phyloP scores from a whole-genome alignment of 2,329 filamentous ascomycete species.

The Pochonia chlamydosporia region DNA sequence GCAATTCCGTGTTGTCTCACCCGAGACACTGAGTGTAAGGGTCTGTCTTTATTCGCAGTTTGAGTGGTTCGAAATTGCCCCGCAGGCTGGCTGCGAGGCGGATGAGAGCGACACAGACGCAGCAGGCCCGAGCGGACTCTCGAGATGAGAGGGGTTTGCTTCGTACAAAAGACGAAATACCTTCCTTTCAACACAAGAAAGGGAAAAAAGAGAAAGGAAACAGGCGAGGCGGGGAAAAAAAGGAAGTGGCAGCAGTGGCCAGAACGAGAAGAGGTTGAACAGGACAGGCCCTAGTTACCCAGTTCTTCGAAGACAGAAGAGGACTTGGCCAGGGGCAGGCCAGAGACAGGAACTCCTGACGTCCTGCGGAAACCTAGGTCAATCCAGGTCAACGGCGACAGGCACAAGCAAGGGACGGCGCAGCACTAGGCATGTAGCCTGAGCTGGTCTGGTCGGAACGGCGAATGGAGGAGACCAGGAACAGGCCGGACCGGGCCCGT shows the following conservation, averaged over 20 bases:
- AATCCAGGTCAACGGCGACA: too few relatives aligned
- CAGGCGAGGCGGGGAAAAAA: neutral
- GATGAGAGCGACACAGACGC: neutral
- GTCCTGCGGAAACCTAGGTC: too few relatives aligned
- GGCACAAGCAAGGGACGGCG: too few relatives aligned
- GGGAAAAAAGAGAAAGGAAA: neutral
- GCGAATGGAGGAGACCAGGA: too few relatives aligned
- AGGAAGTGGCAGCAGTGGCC: neutral
- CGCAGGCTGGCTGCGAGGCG: slow-evolving; percentile 5
- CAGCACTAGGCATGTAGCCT: too few relatives aligned
- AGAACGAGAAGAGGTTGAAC: neutral
- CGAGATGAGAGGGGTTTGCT: neutral
- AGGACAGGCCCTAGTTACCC: neutral
- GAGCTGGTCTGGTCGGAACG: too few relatives aligned
- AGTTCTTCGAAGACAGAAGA: too few relatives aligned
- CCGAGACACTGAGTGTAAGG: slow-evolving; percentile 8
- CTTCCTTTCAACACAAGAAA: neutral
- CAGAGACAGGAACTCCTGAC: too few relatives aligned
- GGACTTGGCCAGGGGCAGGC: too few relatives aligned
- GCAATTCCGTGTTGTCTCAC: slow-evolving; percentile 1
- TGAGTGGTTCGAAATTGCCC: slow-evolving; percentile 3
- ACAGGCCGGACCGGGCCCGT: neutral
- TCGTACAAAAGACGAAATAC: neutral
- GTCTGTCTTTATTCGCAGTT: neutral
- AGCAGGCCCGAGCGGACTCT: neutral